These are phyloP conservation scores for Penicillium verhagenii DNA, from an alignment of 495 filamentous ascomycete species.

Conservation along the genomic window DNA sequence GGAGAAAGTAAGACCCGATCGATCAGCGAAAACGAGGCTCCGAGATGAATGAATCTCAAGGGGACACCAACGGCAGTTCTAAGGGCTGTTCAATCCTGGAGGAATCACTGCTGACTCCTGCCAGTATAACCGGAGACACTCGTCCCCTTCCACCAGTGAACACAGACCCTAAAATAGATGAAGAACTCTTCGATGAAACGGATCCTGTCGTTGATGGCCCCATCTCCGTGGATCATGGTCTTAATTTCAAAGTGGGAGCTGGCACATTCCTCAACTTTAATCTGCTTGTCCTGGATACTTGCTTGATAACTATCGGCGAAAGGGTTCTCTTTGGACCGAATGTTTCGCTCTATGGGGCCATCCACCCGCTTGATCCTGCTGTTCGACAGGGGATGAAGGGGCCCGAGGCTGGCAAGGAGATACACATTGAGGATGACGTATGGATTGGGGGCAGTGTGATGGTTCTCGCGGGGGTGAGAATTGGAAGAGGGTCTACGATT, in stretches of 20 bases:
- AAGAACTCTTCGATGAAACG: constrained; percentile 50
- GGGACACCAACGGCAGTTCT: too few relatives aligned
- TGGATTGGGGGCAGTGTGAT: constrained; percentile 68
- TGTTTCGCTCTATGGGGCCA: constrained; percentile 64
- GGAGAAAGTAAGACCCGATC: constrained; percentile 58
- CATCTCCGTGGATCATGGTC: constrained; percentile 71
- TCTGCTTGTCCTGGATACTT: constrained; percentile 72
- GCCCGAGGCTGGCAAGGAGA: constrained; percentile 70
- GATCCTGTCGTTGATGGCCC: constrained; percentile 67
- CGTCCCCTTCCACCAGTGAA: constrained; percentile 59
- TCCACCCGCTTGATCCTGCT: constrained; percentile 70
- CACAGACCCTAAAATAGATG: constrained; percentile 54
- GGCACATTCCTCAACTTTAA: constrained; percentile 74
- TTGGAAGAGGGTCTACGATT: constrained; percentile 57
- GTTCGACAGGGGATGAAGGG: constrained; percentile 67
- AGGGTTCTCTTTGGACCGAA: constrained; percentile 77
- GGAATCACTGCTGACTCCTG: not conserved
- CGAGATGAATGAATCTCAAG: too few relatives aligned
- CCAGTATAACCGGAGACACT: constrained; percentile 56
- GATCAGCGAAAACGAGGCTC: too few relatives aligned
- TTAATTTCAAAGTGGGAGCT: constrained; percentile 63
- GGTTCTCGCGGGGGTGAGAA: constrained; percentile 16
- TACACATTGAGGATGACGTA: constrained; percentile 77
- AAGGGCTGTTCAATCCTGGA: too few relatives aligned
- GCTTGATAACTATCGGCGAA: constrained; percentile 68